A percentile compares a stretch with the other conserved stretches of the same genome.
phyloP scores from a whole-genome alignment of 1,284 basidiomycete species.

The Testicularia cyperi region DNA sequence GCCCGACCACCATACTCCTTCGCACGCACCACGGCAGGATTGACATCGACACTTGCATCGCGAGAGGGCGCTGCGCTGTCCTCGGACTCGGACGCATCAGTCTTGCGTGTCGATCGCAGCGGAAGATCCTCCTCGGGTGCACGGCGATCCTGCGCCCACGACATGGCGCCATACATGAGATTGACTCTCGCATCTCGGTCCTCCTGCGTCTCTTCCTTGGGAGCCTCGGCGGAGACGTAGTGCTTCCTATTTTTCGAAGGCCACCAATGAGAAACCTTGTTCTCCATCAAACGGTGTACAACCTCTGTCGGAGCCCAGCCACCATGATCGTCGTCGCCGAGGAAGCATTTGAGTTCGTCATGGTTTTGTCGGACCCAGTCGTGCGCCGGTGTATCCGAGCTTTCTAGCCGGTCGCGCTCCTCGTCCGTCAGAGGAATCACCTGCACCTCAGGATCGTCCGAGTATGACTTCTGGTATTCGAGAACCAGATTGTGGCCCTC shows the following conservation, averaged over 20 bases:
- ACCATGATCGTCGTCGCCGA: slow-evolving; percentile 28
- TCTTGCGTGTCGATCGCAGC: slow-evolving; percentile 1
- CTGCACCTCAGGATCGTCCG: slow-evolving; percentile 45
- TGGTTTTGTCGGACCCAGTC: slow-evolving; percentile 44
- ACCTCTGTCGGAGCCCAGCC: slow-evolving; percentile 34
- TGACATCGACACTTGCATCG: background rate
- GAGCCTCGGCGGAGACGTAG: slow-evolving; percentile 19
- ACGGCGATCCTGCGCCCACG: slow-evolving; percentile 22
- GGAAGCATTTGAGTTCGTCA: slow-evolving; percentile 34
- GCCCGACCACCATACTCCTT: slow-evolving; percentile 8
- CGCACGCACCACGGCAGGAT: slow-evolving; percentile 9
- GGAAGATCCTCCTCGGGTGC: slow-evolving; percentile 7
- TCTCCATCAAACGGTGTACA: slow-evolving; percentile 30
- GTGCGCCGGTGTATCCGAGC: slow-evolving; percentile 38
- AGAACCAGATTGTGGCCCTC: slow-evolving; percentile 55
- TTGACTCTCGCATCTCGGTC: slow-evolving; percentile 28
- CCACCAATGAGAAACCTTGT: slow-evolving; percentile 34
- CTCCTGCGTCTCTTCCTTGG: slow-evolving; percentile 25
- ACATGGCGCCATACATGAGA: slow-evolving; percentile 40
- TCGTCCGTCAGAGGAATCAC: slow-evolving; percentile 47
- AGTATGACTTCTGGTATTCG: slow-evolving; percentile 45
- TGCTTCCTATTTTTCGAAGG: slow-evolving; percentile 24
- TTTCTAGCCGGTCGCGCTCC: slow-evolving; percentile 32
- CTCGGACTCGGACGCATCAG: background rate
- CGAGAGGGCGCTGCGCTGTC: background rate